These are phyloP conservation scores for Candida broadrunensis DNA, from an alignment of 805 yeast genomes.

Conservation along the genomic window DNA sequence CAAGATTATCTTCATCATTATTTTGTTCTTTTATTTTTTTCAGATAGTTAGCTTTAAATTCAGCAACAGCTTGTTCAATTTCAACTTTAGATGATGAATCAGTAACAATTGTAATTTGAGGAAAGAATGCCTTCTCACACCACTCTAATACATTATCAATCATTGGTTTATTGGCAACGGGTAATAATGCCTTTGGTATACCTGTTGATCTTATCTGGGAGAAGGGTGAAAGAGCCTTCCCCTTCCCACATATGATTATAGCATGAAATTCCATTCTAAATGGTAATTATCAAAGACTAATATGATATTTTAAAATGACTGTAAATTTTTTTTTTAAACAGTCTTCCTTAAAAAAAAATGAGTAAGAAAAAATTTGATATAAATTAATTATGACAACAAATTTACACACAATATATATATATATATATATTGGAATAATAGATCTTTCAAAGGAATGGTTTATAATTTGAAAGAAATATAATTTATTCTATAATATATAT, in stretches of 20 bases:
- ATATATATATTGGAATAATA: no score
- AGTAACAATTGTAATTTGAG: constrained; percentile 61
- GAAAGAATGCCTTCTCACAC: constrained; percentile 87
- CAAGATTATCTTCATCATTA: constrained; percentile 8
- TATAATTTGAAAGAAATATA: no score
- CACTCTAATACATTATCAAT: constrained; percentile 83
- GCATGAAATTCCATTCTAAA: constrained; percentile 88
- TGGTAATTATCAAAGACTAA: no score
- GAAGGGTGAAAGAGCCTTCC: constrained; percentile 70
- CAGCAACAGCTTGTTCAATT: neutral
- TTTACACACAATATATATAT: no score
- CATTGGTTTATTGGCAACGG: constrained; percentile 89
- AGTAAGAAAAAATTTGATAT: no score
- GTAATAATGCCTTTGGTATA: constrained; percentile 78
- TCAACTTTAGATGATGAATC: constrained; percentile 42
- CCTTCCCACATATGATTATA: constrained; percentile 84
- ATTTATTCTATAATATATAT: no score
- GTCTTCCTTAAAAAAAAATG: no score
- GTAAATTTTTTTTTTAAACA: no score
- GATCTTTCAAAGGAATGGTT: no score
- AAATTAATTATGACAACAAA: no score
- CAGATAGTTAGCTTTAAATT: constrained; percentile 9
- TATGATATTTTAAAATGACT: no score
- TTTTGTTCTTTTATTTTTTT: constrained; percentile 11
- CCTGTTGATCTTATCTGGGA: constrained; percentile 62